Conservation (phyloP, 345 rosid species). For the Bruguiera sexangula region DNA sequence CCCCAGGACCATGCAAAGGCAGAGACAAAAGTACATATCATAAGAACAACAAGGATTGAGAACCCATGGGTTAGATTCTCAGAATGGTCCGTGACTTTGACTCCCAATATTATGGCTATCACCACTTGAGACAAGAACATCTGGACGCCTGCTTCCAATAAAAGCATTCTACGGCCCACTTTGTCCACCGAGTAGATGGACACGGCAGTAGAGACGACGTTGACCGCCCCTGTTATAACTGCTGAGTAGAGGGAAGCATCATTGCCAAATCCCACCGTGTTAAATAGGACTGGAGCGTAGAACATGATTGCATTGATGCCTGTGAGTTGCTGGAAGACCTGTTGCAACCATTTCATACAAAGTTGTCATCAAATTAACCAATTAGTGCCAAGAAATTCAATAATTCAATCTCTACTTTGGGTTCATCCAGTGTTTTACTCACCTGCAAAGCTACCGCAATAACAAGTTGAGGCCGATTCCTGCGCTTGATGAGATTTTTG, state of each 20-base stretch:
- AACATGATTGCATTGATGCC: constrained; percentile 98
- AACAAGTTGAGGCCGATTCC: constrained; percentile 73
- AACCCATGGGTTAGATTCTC: constrained; percentile 39
- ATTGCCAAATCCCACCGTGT: constrained; percentile 69
- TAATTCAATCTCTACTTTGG: background rate
- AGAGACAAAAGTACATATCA: constrained; percentile 83
- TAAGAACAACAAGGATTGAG: constrained; percentile 57
- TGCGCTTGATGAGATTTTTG: constrained; percentile 63
- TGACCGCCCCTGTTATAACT: constrained; percentile 87
- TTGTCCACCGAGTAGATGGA: constrained; percentile 88
- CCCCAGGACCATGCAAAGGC: constrained; percentile 99
- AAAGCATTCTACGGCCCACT: constrained; percentile 67
- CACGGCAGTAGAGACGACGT: constrained; percentile 71
- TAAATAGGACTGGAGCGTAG: constrained; percentile 84
- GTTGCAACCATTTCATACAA: constrained; percentile 15
- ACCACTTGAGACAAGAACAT: constrained; percentile 83
- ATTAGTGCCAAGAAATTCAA: background rate
- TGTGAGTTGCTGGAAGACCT: constrained; percentile 89
- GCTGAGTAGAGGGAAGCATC: constrained; percentile 93
- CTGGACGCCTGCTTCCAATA: constrained; percentile 89
- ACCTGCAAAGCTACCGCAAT: constrained; percentile 89
- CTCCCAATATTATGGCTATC: constrained; percentile 64
- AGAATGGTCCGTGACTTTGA: constrained; percentile 71
- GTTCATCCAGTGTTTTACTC: background rate
- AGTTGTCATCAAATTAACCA: background rate